Evolutionary conservation across 768 basidiomycete species (phyloP), one percentile per base, ranked within the genome.

Genomic region (Galerina marginata): DNA sequence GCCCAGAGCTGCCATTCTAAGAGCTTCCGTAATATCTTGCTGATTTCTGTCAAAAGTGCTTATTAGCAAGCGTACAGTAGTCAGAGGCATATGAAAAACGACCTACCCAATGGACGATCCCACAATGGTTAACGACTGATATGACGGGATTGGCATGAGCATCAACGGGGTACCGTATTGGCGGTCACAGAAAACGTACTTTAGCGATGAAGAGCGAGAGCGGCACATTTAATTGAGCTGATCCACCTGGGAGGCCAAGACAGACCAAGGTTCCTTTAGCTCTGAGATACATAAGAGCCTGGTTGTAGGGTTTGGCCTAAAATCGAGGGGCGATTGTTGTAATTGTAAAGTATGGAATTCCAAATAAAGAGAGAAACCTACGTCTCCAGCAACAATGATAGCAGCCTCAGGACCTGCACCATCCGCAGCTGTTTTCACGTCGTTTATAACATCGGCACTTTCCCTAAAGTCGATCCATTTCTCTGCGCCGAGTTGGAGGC

Each of bases 381-480:
- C 82, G 58, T 72, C 71, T 4, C 86, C 85, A n/a, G 83, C 83
- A 9, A 83, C 83, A 40, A 90, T 78, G 38, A 90, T 65, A 0
- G 87, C 84, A 9, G 85, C 83, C 66, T 95, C 92, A 1, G 92
- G 84, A 9, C 94, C 93, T 15, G 76, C 63, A 2, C 92, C 92
- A 54, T 74, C 85, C 1, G 87, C 83, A 0, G 85, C 86, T 0
- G 77, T 81, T 69, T 81, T 77, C 63, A 94, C 83, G 39, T 86
- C 86, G 49, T 75, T 69, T 48, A 87, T 83, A 54, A 92, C 71
- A 67, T 93, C 83, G 60, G 79, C 75, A 9, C 79, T 79, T 65
- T 83, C 77, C 65, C 75, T 83, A 78, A 95, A 96, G 76, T 96
- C 94, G 52, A 96, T 74, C 84, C 85, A 88, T 71, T 82, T 85